phyloP scores from a whole-genome alignment of 306 rosid genomes.

The Styphnolobium japonicum region DNA sequence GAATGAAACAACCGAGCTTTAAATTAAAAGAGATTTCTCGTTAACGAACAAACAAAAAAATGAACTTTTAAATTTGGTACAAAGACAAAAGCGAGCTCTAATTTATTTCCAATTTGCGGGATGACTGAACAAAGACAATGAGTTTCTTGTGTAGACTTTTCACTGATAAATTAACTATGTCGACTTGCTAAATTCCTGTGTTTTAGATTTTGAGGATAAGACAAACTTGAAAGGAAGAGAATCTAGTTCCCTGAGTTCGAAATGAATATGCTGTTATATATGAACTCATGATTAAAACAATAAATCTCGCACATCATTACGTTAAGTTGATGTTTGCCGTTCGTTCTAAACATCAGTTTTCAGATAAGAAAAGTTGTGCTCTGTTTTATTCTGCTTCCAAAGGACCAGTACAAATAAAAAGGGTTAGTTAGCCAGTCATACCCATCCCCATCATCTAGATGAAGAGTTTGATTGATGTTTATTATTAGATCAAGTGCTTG shows the following conservation, averaged over 20 bases:
- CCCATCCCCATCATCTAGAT: neutral
- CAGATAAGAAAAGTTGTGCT: neutral
- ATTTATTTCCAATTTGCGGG: neutral
- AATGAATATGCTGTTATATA: constrained; percentile 11
- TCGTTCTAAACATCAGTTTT: neutral
- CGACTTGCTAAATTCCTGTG: neutral
- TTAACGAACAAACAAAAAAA: constrained; percentile 5
- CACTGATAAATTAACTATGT: neutral
- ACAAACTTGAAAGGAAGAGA: constrained; percentile 25
- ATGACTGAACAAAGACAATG: neutral
- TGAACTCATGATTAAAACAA: neutral
- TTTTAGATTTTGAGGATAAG: neutral
- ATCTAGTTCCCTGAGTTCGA: neutral
- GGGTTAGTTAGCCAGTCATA: neutral
- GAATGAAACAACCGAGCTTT: too few relatives aligned
- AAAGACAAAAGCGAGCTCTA: neutral
- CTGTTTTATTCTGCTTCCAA: neutral
- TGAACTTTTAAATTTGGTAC: constrained; percentile 7
- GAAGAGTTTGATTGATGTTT: neutral
- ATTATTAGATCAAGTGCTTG: neutral
- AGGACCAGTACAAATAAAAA: neutral
- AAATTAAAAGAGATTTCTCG: neutral
- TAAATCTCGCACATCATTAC: neutral
- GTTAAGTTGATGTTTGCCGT: neutral
- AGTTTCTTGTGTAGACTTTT: neutral